A percentile compares a stretch with the other conserved stretches of the same genome.
phyloP scores from a whole-genome alignment of 192 early-diverging fungal species.

The Rhizophagus clarus region DNA sequence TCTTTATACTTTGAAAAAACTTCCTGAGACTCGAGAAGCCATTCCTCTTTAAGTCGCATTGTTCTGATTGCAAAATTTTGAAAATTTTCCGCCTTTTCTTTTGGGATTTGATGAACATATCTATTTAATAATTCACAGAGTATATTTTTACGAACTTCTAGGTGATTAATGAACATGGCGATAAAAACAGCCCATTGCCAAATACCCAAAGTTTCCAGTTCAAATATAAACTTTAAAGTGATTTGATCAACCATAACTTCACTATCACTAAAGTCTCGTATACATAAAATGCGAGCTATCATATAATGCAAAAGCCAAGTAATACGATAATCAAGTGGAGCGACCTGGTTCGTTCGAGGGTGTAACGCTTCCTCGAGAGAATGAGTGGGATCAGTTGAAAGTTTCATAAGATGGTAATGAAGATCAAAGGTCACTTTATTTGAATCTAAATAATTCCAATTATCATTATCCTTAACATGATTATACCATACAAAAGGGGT shows the following conservation, averaged over 20 bases:
- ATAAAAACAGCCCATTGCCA: constrained; percentile 89
- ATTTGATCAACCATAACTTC: constrained; percentile 51
- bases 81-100: neutral
- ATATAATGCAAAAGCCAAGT: constrained; percentile 64
- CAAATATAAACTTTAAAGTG: constrained; percentile 61
- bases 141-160: constrained; percentile 24
- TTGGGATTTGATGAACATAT: neutral
- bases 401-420: constrained; percentile 74
- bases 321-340: constrained; percentile 67
- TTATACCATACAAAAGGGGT: constrained; percentile 45
- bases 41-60: neutral
- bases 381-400: constrained; percentile 52
- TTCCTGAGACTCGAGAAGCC: neutral
- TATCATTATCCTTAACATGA: constrained; percentile 13
- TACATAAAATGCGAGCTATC: constrained; percentile 20
- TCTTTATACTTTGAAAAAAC: neutral
- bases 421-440: constrained; percentile 54
- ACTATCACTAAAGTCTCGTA: constrained; percentile 13
- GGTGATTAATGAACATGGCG: constrained; percentile 61
- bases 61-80: neutral
- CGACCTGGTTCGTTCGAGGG: constrained; percentile 58
- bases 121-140: constrained; percentile 26
- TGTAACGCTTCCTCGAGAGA: constrained; percentile 61
- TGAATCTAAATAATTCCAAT: constrained; percentile 4
- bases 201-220: constrained; percentile 74